These are phyloP conservation scores for Saccharomycopsis crataegensis DNA, from an alignment of 1,139 yeast genomes.

Conservation along the genomic window DNA sequence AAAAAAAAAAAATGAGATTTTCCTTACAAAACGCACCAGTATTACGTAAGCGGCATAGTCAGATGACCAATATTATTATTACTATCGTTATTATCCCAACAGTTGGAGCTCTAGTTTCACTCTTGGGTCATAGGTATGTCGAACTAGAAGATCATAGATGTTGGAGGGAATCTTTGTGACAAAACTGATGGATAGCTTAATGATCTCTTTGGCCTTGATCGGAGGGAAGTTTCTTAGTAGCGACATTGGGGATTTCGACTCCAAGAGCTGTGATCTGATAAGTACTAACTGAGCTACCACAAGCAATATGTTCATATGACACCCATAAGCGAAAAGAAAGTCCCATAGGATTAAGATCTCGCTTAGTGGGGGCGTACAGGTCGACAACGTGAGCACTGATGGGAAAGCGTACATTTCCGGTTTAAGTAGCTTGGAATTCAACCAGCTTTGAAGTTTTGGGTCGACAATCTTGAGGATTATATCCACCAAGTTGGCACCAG, in stretches of 20 bases:
- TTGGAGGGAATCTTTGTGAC: slow-evolving; percentile 67
- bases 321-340: slow-evolving; percentile 82
- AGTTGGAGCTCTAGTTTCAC: slow-evolving; percentile 11
- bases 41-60: no score
- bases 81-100: not conserved
- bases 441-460: slow-evolving; percentile 54
- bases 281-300: slow-evolving; percentile 78
- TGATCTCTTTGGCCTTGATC: slow-evolving; percentile 66
- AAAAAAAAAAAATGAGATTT: no score
- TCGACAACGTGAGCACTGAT: slow-evolving; percentile 76
- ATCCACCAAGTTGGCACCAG: slow-evolving; percentile 67
- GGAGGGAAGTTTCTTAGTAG: slow-evolving; percentile 66
- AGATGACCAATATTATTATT: no score
- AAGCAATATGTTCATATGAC: slow-evolving; percentile 78
- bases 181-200: slow-evolving; percentile 73
- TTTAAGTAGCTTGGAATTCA: slow-evolving; percentile 53
- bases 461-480: slow-evolving; percentile 65
- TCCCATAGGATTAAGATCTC: slow-evolving; percentile 85
- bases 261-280: slow-evolving; percentile 53
- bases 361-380: slow-evolving; percentile 80
- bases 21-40: no score
- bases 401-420: slow-evolving; percentile 90
- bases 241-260: slow-evolving; percentile 59
- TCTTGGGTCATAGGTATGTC: slow-evolving; percentile 58
- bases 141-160: slow-evolving; percentile 58